A percentile compares a stretch with the other conserved stretches of the same genome.
Evolutionary conservation across 164 flowering plant genomes (phyloP).

Genomic region (Macadamia integrifolia): DNA sequence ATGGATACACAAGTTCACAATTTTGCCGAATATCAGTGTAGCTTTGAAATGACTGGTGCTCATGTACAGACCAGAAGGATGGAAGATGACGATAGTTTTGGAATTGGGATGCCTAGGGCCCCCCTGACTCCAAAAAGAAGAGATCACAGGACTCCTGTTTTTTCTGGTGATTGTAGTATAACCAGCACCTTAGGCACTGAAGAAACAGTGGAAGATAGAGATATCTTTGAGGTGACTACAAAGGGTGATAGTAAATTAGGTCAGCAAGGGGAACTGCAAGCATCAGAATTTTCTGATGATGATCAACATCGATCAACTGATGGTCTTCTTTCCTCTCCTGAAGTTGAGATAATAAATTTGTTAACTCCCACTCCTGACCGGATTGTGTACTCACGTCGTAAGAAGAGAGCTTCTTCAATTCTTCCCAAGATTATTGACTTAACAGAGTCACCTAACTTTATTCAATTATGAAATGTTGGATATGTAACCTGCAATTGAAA

Average conservation of each 20-base stretch:
- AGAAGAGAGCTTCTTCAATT: constrained; percentile 26
- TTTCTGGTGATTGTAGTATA: constrained; percentile 5
- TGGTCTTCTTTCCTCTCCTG: constrained; percentile 9
- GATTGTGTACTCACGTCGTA: constrained; percentile 21
- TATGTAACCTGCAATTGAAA: not conserved
- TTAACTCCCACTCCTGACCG: constrained; percentile 49
- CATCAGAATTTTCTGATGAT: constrained; percentile 2
- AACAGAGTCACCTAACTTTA: constrained; percentile 50
- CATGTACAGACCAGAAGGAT: constrained; percentile 4
- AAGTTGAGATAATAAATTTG: constrained; percentile 51
- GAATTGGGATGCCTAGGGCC: not conserved
- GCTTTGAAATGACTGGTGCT: constrained; percentile 1
- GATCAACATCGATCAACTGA: constrained; percentile 4
- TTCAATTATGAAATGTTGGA: constrained; percentile 31
- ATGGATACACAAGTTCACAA: not conserved
- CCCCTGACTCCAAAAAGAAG: not conserved
- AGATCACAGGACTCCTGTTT: constrained; percentile 4
- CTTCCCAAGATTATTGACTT: constrained; percentile 54
- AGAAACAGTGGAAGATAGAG: constrained; percentile 9
- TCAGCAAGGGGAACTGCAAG: not conserved
- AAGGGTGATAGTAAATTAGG: not conserved
- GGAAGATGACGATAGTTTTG: constrained; percentile 6
- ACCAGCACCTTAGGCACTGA: not conserved
- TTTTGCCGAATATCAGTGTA: constrained; percentile 4
- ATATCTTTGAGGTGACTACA: not conserved